Evolutionary conservation across 2,329 filamentous ascomycete genomes (phyloP), one percentile per base, ranked within the genome.

Genomic region (Colletotrichum sp.): DNA sequence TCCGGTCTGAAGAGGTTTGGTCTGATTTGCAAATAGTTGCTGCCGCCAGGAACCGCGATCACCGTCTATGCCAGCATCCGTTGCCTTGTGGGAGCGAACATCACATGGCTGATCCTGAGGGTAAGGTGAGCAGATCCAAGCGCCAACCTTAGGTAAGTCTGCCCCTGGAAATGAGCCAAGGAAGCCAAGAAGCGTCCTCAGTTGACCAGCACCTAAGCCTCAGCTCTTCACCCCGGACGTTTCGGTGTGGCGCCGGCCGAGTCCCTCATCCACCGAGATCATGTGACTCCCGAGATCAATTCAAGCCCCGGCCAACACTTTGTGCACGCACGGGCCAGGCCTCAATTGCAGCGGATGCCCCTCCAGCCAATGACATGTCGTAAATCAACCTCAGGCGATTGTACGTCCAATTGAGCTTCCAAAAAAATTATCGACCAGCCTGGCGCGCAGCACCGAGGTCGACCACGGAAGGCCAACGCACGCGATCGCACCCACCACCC

Each of bases 351-450:
- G 64, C 18, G 64, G 18, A 26, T 36, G 8, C 13, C 18, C 5
- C n/a, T 28, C 32, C 60, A 28, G 26, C 74, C 74, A 76, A 74
- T 76, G 34, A 76, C 32, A 34, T 75, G 28, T 36, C n/a, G 36
- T 52, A 18, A 63, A 34, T 71, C 60, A 13, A 30, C 48, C 74
- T 39, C 52, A 75, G 67, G 72, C 30, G 48, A 71, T 64, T 64
- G 64, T 21, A 34, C 43, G 24, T 76, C 77, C 61, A 64, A 72
- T 72, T 67, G 68, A 65, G 69, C 69, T 75, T 61, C 67, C 78
- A 78, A 75, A 79, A 76, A 72, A 79, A 71, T 77, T 78, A 77
- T 78, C 69, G 73, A 68, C 72, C 32, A 72, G 69, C 69, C 43
- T 75, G 73, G 73, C 73, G 74, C 74, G 74, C 70, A 71, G 73